phyloP scores from a whole-genome alignment of 176 grass and related monocot species.

The Musa troglodytarum region DNA sequence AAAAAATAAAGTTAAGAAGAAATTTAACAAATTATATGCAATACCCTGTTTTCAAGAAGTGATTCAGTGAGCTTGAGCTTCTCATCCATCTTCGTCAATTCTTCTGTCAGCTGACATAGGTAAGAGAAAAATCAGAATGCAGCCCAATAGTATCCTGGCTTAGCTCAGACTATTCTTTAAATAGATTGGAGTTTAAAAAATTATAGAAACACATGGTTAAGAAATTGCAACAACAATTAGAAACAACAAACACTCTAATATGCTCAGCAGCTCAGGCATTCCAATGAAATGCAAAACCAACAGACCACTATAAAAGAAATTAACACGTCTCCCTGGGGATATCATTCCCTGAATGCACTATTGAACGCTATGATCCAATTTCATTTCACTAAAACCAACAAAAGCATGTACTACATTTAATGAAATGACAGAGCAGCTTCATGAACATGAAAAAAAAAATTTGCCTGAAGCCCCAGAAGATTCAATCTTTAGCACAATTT shows the following conservation, averaged over 20 bases:
- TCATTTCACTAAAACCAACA: neutral
- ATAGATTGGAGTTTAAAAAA: neutral
- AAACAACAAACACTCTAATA: neutral
- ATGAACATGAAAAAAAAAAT: too few species aligned
- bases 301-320: neutral
- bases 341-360: neutral
- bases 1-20: conserved; percentile 2
- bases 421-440: neutral
- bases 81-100: conserved; percentile 63
- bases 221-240: neutral
- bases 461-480: neutral
- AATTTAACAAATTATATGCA: neutral
- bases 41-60: conserved; percentile 56
- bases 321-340: neutral
- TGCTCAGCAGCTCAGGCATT: neutral
- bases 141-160: neutral
- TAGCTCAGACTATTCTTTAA: neutral
- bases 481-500: neutral
- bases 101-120: conserved; percentile 68
- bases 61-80: conserved; percentile 80
- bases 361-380: too few species aligned
- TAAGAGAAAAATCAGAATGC: neutral
- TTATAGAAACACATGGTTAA: neutral
- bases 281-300: neutral
- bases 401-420: neutral